These are phyloP conservation scores for Plasmopara viticola DNA, from an alignment of 352 stramenopile species.

Conservation along the genomic window DNA sequence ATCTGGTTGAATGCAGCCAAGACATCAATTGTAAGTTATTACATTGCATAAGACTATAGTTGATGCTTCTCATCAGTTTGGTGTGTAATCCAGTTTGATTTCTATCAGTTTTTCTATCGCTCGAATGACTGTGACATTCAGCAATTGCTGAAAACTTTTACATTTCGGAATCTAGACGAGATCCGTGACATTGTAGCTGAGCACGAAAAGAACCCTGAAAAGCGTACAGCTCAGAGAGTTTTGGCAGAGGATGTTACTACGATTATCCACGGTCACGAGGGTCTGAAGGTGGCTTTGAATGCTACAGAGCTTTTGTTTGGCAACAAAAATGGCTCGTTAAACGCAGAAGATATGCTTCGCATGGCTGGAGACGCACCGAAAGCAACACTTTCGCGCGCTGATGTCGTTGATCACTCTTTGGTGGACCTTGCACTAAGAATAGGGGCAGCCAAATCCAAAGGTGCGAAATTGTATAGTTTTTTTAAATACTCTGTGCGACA, in stretches of 20 bases:
- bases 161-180: constrained; percentile 91
- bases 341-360: constrained; percentile 54
- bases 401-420: constrained; percentile 71
- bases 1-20: constrained; percentile 96
- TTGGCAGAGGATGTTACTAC: constrained; percentile 82
- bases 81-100: constrained; percentile 63
- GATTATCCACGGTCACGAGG: constrained; percentile 91
- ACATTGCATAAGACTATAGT: background rate
- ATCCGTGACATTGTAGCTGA: constrained; percentile 86
- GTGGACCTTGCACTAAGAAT: constrained; percentile 90
- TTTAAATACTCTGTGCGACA: background rate
- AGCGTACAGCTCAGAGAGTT: constrained; percentile 64
- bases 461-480: constrained; percentile 15
- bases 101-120: constrained; percentile 91
- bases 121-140: constrained; percentile 90
- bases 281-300: constrained; percentile 48
- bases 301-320: constrained; percentile 67
- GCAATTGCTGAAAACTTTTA: constrained; percentile 97
- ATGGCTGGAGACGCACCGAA: constrained; percentile 66
- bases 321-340: constrained; percentile 50
- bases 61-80: too few relatives aligned
- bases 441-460: constrained; percentile 89
- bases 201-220: constrained; percentile 71
- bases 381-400: constrained; percentile 26
- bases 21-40: constrained; percentile 89